These are phyloP conservation scores for Marchantia paleacea DNA, from an alignment of 225 moss, liverwort and hornwort species.

Conservation along the genomic window DNA sequence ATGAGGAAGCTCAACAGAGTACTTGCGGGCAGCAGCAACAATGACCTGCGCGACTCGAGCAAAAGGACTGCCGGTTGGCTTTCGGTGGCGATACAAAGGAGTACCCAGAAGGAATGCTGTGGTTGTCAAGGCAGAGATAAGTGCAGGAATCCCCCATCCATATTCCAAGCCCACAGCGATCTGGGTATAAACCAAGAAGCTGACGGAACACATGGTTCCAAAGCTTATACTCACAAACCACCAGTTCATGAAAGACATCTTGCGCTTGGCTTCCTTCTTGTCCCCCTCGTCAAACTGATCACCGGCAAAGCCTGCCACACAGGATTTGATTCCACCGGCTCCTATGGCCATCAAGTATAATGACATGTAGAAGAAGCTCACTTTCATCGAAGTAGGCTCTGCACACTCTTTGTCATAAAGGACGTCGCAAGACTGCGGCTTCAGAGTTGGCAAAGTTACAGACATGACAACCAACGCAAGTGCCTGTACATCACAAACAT, in stretches of 20 bases:
- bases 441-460: conserved; percentile 67
- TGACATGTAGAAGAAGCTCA: conserved; percentile 82
- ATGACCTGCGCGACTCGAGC: conserved; percentile 85
- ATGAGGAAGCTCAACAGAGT: conserved; percentile 60
- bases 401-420: conserved; percentile 17
- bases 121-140: conserved; percentile 67
- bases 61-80: conserved; percentile 81
- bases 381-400: conserved; percentile 47
- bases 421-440: conserved; percentile 58
- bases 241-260: conserved; percentile 97
- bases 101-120: conserved; percentile 67
- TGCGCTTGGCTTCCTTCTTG: conserved; percentile 71
- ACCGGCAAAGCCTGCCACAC: conserved; percentile 92
- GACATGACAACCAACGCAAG: conserved; percentile 85
- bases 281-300: conserved; percentile 91
- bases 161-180: conserved; percentile 78
- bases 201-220: conserved; percentile 97
- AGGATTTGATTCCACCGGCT: conserved; percentile 97
- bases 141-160: conserved; percentile 91
- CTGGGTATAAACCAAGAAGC: conserved; percentile 84
- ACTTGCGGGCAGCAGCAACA: conserved; percentile 63
- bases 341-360: conserved; percentile 95
- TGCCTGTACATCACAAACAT: conserved; percentile 49
- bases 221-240: conserved; percentile 99
- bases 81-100: conserved; percentile 71